Evolutionary conservation across 2,329 filamentous ascomycete genomes (phyloP).

Genomic region (Aotearoamyces nothofagi): DNA sequence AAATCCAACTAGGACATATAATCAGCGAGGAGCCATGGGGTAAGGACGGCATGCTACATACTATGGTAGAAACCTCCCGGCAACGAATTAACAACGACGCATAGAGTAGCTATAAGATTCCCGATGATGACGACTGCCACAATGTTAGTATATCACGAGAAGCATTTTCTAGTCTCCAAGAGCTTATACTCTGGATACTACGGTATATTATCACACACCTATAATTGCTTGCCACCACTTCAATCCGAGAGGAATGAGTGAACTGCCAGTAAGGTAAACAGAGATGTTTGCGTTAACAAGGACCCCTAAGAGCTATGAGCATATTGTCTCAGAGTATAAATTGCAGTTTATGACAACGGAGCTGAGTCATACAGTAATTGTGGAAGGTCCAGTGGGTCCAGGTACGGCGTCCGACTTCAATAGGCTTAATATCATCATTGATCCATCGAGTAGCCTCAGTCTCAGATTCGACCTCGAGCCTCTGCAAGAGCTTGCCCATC

Average conservation of each 20-base stretch:
- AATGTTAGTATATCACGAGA: too few relatives aligned
- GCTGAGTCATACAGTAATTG: constrained; percentile 24
- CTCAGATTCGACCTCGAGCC: neutral
- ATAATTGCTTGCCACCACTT: constrained; percentile 25
- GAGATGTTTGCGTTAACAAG: constrained; percentile 30
- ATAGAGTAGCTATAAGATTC: constrained; percentile 20
- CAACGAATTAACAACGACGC: constrained; percentile 16
- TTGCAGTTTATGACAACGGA: neutral
- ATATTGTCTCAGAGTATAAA: neutral
- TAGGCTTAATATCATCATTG: constrained; percentile 35
- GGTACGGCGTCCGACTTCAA: constrained; percentile 25
- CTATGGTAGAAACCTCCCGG: constrained; percentile 6
- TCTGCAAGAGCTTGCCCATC: constrained; percentile 9
- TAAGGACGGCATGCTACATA: too few relatives aligned
- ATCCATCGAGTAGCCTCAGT: constrained; percentile 19
- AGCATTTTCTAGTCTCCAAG: too few relatives aligned
- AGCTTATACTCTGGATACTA: too few relatives aligned
- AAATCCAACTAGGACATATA: too few relatives aligned
- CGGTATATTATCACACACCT: too few relatives aligned
- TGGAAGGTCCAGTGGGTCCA: constrained; percentile 28
- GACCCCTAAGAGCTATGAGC: constrained; percentile 21
- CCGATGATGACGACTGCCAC: constrained; percentile 24
- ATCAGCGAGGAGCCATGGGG: too few relatives aligned
- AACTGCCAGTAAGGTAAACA: constrained; percentile 21
- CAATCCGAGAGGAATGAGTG: constrained; percentile 22